A percentile compares a stretch with the other conserved stretches of the same genome.
phyloP scores from a whole-genome alignment of 2,329 filamentous ascomycete species.

The Aspergillus fructus region DNA sequence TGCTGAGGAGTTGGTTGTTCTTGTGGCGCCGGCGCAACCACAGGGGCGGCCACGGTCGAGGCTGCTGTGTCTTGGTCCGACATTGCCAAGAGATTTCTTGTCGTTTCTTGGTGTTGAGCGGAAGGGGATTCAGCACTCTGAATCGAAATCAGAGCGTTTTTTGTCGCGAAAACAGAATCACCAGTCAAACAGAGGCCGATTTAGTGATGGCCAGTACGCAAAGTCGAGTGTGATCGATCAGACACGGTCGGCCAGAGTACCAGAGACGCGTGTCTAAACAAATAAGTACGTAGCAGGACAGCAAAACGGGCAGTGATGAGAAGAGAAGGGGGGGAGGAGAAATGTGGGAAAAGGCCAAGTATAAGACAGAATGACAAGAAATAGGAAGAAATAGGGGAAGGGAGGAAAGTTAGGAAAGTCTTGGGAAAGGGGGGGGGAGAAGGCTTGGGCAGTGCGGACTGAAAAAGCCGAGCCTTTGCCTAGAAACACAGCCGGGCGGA shows the following conservation, averaged over 20 bases:
- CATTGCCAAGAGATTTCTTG: conserved; percentile 40
- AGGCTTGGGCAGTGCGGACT: not conserved
- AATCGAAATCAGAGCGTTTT: not conserved
- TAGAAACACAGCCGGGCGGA: not conserved
- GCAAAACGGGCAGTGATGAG: conserved; percentile 7
- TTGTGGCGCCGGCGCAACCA: conserved; percentile 24
- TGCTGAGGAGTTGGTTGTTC: conserved; percentile 22
- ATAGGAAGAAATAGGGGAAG: conserved; percentile 13
- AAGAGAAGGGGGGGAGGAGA: conserved; percentile 8
- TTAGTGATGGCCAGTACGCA: not conserved
- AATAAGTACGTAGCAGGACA: not conserved
- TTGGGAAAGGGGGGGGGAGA: not conserved
- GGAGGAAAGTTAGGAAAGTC: conserved; percentile 6
- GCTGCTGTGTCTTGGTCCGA: conserved; percentile 34
- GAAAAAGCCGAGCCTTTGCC: not conserved
- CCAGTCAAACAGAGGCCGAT: not conserved
- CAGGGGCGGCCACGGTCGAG: conserved; percentile 25
- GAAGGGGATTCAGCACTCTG: conserved; percentile 21
- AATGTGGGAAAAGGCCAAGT: conserved; percentile 12
- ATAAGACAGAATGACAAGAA: conserved; percentile 3
- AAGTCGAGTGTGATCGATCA: not conserved
- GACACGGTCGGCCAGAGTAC: conserved; percentile 6
- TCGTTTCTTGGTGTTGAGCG: conserved; percentile 30
- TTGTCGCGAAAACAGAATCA: conserved; percentile 4
- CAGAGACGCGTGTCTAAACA: conserved; percentile 6